Percentiles rank a stretch among this genome's conserved stretches.
Conservation (phyloP, 2,329 filamentous ascomycete species). For the Venturia asperata region DNA sequence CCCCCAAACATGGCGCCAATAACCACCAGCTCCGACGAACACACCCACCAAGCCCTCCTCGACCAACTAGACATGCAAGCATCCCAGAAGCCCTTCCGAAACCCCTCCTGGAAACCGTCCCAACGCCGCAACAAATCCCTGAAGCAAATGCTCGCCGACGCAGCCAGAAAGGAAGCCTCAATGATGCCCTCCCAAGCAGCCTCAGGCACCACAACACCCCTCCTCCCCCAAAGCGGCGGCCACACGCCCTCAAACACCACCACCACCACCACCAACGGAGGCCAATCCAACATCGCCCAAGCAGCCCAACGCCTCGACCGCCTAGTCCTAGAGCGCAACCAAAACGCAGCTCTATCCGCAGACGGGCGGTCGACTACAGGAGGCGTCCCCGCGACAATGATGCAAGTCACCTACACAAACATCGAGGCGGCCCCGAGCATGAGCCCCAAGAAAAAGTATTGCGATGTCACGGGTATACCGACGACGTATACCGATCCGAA, state of each 20-base stretch:
- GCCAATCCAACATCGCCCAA: constrained; percentile 65
- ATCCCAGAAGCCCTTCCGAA: constrained; percentile 83
- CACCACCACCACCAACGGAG: constrained; percentile 38
- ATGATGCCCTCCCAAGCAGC: constrained; percentile 74
- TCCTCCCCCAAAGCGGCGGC: constrained; percentile 28
- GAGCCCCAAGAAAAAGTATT: constrained; percentile 80
- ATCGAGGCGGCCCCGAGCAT: constrained; percentile 91
- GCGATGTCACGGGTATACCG: constrained; percentile 89
- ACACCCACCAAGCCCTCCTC: constrained; percentile 72
- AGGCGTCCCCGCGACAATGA: constrained; percentile 14
- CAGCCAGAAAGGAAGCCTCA: constrained; percentile 81
- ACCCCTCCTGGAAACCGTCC: constrained; percentile 81
- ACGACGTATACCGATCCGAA: constrained; percentile 92
- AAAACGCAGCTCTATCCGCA: constrained; percentile 29
- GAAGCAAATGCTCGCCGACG: constrained; percentile 90
- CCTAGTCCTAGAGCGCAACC: constrained; percentile 78
- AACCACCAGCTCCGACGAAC: constrained; percentile 67
- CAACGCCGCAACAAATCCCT: constrained; percentile 98
- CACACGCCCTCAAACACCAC: constrained; percentile 26
- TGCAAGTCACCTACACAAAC: constrained; percentile 79
- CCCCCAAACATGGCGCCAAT: constrained; percentile 47
- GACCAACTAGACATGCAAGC: constrained; percentile 87
- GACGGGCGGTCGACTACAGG: constrained; percentile 31
- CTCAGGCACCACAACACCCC: constrained; percentile 64
- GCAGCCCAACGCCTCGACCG: constrained; percentile 80